These are phyloP conservation scores for Pestalotiopsis sp. DNA, from an alignment of 2,329 filamentous ascomycete species.

Conservation along the genomic window DNA sequence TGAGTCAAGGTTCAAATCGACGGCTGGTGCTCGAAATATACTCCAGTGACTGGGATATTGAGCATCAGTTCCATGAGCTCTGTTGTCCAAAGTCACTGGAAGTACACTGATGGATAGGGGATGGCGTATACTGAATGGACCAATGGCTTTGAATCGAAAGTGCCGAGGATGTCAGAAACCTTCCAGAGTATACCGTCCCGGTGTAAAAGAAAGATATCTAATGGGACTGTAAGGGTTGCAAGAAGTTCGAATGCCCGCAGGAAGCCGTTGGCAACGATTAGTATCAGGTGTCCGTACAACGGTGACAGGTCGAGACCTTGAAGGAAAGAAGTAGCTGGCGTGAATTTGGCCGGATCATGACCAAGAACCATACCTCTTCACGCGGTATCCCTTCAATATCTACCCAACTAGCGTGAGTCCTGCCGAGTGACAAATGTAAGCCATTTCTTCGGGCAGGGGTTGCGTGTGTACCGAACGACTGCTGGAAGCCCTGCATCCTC, in stretches of 20 bases:
- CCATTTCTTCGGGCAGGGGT: neutral
- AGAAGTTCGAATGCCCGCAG: neutral
- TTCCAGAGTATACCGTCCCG: neutral
- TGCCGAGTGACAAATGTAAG: neutral
- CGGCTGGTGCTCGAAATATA: neutral
- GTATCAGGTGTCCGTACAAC: neutral
- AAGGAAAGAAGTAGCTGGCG: neutral
- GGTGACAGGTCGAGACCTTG: neutral
- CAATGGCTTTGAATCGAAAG: neutral
- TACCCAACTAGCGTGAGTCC: neutral
- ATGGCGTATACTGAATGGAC: conserved; percentile 3
- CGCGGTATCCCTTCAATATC: neutral
- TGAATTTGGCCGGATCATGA: neutral
- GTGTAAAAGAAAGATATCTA: neutral
- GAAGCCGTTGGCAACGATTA: neutral
- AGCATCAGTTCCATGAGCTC: neutral
- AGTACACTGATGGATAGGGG: neutral
- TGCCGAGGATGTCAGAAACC: neutral
- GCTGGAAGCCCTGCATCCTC: neutral
- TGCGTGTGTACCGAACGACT: neutral
- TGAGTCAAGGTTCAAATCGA: conserved; percentile 3
- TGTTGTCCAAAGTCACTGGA: neutral
- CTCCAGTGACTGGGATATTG: neutral
- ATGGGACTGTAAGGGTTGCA: conserved; percentile 3
- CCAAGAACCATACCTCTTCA: neutral